Base-by-base conservation (phyloP, 1,139 yeast species). In the Lipomyces yarrowii region DNA sequence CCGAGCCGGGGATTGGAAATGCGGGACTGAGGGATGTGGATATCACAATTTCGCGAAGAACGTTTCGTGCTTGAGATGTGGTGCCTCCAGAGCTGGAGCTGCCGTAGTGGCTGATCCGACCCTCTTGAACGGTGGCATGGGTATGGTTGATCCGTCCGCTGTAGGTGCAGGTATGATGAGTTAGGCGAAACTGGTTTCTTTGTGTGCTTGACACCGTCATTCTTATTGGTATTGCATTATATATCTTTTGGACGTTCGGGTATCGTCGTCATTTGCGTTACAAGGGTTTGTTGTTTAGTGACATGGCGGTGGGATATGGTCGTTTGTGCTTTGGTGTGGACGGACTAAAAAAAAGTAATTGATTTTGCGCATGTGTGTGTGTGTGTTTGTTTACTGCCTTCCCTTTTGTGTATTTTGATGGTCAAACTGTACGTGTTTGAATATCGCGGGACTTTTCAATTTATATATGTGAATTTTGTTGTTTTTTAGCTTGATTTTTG, bases 1-100 rank as follows among this genome's bases (percentile, higher is more conserved):
- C 78, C 85, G 98, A 73, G 98, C 98, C 1, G 98, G 98, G 59
- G 98, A 93, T 77, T 93, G 98, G 98, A 92, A 91, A 77, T 92
- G 98, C 80, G 80, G 84, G 39, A 85, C 84, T 70, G 96, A 89
- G 64, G 83, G 86, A 48, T 93, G 98, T 76, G 84, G 87, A 60
- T 93, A 92, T 76, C 98, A 93, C 77, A 93, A 93, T 76, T 93
- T 93, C 82, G 98, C 98, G 7, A 92, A 93, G 74, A 93, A 93
- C 76, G 81, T 90, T 69, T 87, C 87, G 68, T 92, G 98, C 76
- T 81, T 92, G 74, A 88, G 93, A 75, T 92, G 98, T 79, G 96
- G 97, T 2, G 89, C 90, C 0, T 86, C 91, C 55, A 86, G 94
- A 71, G 87, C 87, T 3, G 78, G 82, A 21, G 80, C 82, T 58